Conservation (phyloP, 257 asterid genomes). For the Petunia axillaris region DNA sequence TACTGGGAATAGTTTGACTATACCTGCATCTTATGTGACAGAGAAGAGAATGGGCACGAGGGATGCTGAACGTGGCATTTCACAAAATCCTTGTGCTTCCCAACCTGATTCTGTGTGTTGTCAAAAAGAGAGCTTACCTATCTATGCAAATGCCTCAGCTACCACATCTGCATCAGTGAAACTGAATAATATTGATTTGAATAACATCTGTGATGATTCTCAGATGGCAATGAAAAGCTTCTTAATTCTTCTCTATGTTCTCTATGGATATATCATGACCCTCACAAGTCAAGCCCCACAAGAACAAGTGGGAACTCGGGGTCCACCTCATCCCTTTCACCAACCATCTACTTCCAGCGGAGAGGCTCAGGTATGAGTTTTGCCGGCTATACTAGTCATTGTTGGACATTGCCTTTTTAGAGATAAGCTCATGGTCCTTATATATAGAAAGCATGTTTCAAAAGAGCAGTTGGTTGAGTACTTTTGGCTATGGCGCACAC, state of each 20-base stretch:
- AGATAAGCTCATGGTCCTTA: no score
- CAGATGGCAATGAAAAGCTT: slow-evolving; percentile 62
- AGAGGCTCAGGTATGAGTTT: slow-evolving; percentile 74
- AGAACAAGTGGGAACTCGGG: slow-evolving; percentile 78
- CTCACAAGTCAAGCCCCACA: slow-evolving; percentile 62
- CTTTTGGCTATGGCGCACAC: no score
- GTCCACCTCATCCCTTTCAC: slow-evolving; percentile 71
- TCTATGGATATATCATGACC: slow-evolving; percentile 53
- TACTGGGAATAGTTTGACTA: slow-evolving; percentile 30
- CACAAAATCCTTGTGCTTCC: slow-evolving; percentile 41
- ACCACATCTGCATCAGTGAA: slow-evolving; percentile 43
- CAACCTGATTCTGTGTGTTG: slow-evolving; percentile 41
- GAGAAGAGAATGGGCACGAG: slow-evolving; percentile 33
- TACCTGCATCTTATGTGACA: slow-evolving; percentile 32
- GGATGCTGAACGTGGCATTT: slow-evolving; percentile 43
- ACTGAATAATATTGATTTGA: slow-evolving; percentile 82
- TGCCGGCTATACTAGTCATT: no score
- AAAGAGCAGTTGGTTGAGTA: no score
- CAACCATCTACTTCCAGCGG: slow-evolving; percentile 85
- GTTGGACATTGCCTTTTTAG: no score
- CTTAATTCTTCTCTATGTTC: slow-evolving; percentile 47
- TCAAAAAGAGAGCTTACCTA: slow-evolving; percentile 39
- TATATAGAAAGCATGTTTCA: no score
- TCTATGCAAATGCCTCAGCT: slow-evolving; percentile 43
- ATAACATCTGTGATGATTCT: slow-evolving; percentile 76